Conservation (phyloP, 371 early-diverging fungal genomes). For the Blastocladiella emersonii region DNA sequence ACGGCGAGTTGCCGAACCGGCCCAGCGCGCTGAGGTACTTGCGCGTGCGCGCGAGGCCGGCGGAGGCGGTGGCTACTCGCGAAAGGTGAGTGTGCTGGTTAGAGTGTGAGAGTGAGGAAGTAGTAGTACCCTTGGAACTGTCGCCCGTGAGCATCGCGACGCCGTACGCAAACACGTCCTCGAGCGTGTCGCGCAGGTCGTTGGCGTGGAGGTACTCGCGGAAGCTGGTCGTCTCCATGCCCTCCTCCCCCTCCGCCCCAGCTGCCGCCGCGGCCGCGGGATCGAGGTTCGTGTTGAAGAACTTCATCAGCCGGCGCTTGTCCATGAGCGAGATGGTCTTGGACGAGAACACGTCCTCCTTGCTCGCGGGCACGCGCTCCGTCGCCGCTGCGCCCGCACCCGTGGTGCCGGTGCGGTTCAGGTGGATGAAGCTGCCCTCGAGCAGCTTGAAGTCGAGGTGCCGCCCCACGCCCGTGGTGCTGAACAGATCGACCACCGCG, state of each 20-base stretch:
- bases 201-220: not conserved
- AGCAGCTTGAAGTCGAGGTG: slow-evolving; percentile 78
- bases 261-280: not conserved
- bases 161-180: not conserved
- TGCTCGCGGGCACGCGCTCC: slow-evolving; percentile 67
- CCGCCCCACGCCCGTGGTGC: slow-evolving; percentile 64
- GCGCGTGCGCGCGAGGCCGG: slow-evolving; percentile 49
- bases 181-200: not conserved
- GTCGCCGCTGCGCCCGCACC: not conserved
- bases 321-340: slow-evolving; percentile 57
- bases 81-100: not conserved
- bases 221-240: not conserved
- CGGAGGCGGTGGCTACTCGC: slow-evolving; percentile 27
- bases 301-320: slow-evolving; percentile 79
- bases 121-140: not conserved
- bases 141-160: not conserved
- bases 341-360: slow-evolving; percentile 80
- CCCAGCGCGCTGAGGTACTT: slow-evolving; percentile 69
- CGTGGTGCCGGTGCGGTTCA: not conserved
- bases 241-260: not conserved
- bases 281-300: slow-evolving; percentile 45
- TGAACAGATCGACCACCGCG: slow-evolving; percentile 54
- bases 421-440: slow-evolving; percentile 45
- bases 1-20: slow-evolving; percentile 69
- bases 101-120: not conserved